These are phyloP conservation scores for Pulveroboletus sp. DNA, from an alignment of 768 basidiomycete genomes.

Conservation along the genomic window DNA sequence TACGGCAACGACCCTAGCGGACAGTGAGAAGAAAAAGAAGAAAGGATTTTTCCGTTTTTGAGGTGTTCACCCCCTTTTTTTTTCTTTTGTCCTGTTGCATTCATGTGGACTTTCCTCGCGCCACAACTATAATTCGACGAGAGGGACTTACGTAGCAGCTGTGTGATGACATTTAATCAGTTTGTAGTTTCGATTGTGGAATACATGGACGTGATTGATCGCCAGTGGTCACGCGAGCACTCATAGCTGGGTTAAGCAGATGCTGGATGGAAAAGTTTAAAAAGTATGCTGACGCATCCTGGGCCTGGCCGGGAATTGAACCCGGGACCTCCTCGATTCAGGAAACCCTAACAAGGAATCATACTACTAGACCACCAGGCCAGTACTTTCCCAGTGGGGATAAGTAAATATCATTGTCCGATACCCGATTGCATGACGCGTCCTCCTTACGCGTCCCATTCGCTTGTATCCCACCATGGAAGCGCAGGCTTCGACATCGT, in stretches of 20 bases:
- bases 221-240: too few relatives aligned
- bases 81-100: neutral
- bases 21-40: slow-evolving; percentile 72
- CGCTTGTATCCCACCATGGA: slow-evolving; percentile 23
- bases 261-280: too few relatives aligned
- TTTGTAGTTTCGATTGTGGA: neutral
- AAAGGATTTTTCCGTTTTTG: slow-evolving; percentile 66
- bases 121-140: too few relatives aligned
- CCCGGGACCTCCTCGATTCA: slow-evolving; percentile 56
- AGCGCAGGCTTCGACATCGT: slow-evolving; percentile 44
- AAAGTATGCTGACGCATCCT: neutral
- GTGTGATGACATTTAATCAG: slow-evolving; percentile 15
- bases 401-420: too few relatives aligned
- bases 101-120: too few relatives aligned
- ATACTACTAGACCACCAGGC: slow-evolving; percentile 55
- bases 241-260: too few relatives aligned
- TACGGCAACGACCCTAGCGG: slow-evolving; percentile 34
- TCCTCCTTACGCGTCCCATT: slow-evolving; percentile 15
- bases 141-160: too few relatives aligned
- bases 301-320: slow-evolving; percentile 57
- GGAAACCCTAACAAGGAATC: slow-evolving; percentile 48
- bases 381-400: too few relatives aligned
- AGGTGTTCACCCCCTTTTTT: slow-evolving; percentile 2
- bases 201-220: neutral
- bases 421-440: slow-evolving; percentile 26